Conservation (phyloP, 352 stramenopile species). For the Globisporangium yorkense region DNA sequence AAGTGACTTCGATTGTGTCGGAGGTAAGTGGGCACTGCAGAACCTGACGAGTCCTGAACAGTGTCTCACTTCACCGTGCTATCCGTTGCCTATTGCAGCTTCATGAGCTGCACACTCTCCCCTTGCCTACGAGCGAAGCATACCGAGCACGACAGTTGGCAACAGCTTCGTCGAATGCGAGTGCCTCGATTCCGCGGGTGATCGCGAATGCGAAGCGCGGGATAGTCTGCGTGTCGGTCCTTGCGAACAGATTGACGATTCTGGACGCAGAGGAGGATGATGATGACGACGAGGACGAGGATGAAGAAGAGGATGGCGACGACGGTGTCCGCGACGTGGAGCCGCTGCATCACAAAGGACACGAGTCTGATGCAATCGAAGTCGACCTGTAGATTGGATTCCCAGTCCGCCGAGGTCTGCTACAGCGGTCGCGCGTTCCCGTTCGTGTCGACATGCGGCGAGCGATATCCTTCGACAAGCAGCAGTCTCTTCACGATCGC, state of each 20-base stretch:
- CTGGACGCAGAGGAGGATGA: conserved; percentile 59
- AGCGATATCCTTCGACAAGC: conserved; percentile 41
- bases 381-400: conserved; percentile 14
- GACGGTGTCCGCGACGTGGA: not conserved
- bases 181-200: conserved; percentile 15
- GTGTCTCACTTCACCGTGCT: not conserved
- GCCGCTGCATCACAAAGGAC: not conserved
- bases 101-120: not conserved
- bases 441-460: conserved; percentile 9
- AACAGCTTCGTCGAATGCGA: conserved; percentile 7
- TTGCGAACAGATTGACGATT: conserved; percentile 31
- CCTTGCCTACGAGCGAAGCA: conserved; percentile 1
- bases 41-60: not conserved
- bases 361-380: conserved; percentile 23
- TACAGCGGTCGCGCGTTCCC: not conserved
- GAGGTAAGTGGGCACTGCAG: conserved; percentile 7
- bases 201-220: conserved; percentile 47
- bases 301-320: conserved; percentile 1
- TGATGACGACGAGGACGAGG: conserved; percentile 23
- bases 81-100: conserved; percentile 2
- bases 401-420: not conserved
- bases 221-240: conserved; percentile 37
- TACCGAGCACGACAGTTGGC: conserved; percentile 17
- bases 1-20: not conserved
- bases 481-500: conserved; percentile 49